Base-by-base conservation (phyloP, 2,329 filamentous ascomycete species). In the Hymenoscyphus albidus region DNA sequence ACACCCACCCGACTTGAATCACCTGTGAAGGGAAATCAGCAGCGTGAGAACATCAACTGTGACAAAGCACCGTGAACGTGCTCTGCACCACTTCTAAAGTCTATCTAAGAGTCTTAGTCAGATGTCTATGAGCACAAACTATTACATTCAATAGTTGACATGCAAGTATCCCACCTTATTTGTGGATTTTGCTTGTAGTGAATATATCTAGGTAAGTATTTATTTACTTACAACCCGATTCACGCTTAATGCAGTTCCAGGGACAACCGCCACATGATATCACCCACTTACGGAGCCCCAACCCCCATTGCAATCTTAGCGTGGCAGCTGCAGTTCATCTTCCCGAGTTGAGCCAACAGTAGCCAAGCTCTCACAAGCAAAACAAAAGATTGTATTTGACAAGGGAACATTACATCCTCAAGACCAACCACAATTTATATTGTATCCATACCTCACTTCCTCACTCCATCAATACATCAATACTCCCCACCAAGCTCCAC, bases 1-100 rank as follows among this genome's bases (percentile, higher is more conserved):
- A 14, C 40, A 61, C 59, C 31, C 40, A 61, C 59, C 42, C 48
- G 18, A 13, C 35, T 5, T 61, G 59, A 61, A 61, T 61, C 59
- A 61, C 59, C 42, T 44, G 35, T 12, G 22, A 18, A 31, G 12
- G 12, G 3, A 48, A n/a, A 38, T 59, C 38, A 61, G 48, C 40
- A 22, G 38, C 16, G 22, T 10, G 35, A 35, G 35, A 35, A 35
- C 9, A 35, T 35, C 16, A 7, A 54, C 16, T 56, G 35, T 57
- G 35, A 62, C 60, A 62, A 62, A 62, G 60, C 48, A 62, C 27
- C 3, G 27, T 27, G 27, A 27, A 44, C 44, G 48, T 57, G 48
- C 44, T 35, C 44, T 18, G 5, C 9, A n/a, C n/a, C n/a, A 44
- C 14, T 14, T 44, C 14, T n/a, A 44, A n/a, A n/a, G 42, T 7